These are phyloP conservation scores for Hypoxylon sp. DNA, from an alignment of 2,329 filamentous ascomycete genomes.

Conservation along the genomic window DNA sequence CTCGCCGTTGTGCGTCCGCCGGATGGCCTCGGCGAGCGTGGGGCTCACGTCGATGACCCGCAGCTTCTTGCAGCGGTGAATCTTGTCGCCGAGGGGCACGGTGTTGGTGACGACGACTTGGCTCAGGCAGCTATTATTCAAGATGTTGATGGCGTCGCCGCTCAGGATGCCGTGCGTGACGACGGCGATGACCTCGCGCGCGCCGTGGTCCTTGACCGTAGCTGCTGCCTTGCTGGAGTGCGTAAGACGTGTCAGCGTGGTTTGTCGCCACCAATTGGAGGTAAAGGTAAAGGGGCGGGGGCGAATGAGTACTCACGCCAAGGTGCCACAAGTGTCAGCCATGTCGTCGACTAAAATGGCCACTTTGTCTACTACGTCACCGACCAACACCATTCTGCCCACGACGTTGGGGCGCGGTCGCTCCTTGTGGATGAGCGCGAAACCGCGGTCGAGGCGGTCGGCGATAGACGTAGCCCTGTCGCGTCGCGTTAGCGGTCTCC, in stretches of 20 bases:
- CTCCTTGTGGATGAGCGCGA: constrained; percentile 97
- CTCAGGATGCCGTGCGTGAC: constrained; percentile 91
- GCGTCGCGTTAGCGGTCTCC: constrained; percentile 19
- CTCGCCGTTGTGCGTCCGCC: constrained; percentile 70
- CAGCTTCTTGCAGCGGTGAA: constrained; percentile 74
- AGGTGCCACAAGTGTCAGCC: constrained; percentile 93
- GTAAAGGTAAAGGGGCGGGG: not conserved
- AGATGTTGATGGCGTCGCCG: constrained; percentile 75
- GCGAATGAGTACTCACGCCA: constrained; percentile 42
- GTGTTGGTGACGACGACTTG: constrained; percentile 84
- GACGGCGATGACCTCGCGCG: constrained; percentile 89
- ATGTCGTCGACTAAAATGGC: constrained; percentile 98
- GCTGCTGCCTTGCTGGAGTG: constrained; percentile 81
- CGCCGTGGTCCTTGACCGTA: constrained; percentile 87
- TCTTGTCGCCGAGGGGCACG: constrained; percentile 80
- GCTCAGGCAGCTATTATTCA: constrained; percentile 76
- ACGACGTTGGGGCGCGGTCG: constrained; percentile 88
- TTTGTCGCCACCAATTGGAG: not conserved
- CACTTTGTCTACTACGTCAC: constrained; percentile 89
- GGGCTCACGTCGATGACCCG: constrained; percentile 84
- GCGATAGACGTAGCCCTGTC: constrained; percentile 87
- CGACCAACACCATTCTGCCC: constrained; percentile 94
- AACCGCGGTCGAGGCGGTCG: constrained; percentile 88
- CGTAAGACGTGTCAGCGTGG: constrained; percentile 52
- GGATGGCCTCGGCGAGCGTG: constrained; percentile 70